Conservation (phyloP, 768 basidiomycete genomes). For the Tulasnella sp. region DNA sequence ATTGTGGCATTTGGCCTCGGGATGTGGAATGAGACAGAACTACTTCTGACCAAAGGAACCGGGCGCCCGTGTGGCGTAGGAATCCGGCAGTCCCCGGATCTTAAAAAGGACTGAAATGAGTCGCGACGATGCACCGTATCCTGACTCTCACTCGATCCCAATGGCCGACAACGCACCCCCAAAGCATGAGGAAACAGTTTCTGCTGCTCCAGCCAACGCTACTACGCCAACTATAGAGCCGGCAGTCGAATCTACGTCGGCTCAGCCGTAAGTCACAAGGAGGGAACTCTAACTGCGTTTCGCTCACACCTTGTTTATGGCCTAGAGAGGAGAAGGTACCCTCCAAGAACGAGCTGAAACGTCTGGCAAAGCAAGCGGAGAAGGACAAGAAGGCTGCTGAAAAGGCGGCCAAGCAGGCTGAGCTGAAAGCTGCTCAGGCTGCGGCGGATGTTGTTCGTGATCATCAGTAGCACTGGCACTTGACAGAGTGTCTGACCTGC, state of each 20-base stretch:
- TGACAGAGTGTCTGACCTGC: background rate
- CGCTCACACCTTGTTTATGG: background rate
- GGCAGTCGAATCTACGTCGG: background rate
- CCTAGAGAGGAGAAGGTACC: conserved; percentile 25
- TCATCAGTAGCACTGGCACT: conserved; percentile 4
- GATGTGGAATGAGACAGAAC: background rate
- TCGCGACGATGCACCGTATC: background rate
- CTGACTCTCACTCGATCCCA: background rate
- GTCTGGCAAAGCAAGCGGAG: conserved; percentile 79
- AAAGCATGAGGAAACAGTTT: background rate
- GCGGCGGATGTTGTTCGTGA: conserved; percentile 47
- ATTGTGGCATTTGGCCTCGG: too few relatives aligned
- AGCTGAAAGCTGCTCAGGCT: conserved; percentile 54
- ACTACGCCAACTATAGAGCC: background rate
- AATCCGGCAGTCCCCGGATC: background rate
- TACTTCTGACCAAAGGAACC: too few relatives aligned
- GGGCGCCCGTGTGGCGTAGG: background rate
- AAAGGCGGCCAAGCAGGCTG: conserved; percentile 67
- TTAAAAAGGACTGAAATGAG: background rate
- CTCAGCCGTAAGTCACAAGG: background rate
- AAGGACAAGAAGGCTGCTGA: conserved; percentile 85
- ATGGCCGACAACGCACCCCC: background rate
- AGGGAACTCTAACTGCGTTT: background rate
- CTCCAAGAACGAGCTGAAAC: conserved; percentile 84
- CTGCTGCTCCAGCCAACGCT: background rate